A percentile compares a stretch with the other conserved stretches of the same genome.
Evolutionary conservation across 805 yeast species (phyloP).

Genomic region (Wickerhamomyces bovis): DNA sequence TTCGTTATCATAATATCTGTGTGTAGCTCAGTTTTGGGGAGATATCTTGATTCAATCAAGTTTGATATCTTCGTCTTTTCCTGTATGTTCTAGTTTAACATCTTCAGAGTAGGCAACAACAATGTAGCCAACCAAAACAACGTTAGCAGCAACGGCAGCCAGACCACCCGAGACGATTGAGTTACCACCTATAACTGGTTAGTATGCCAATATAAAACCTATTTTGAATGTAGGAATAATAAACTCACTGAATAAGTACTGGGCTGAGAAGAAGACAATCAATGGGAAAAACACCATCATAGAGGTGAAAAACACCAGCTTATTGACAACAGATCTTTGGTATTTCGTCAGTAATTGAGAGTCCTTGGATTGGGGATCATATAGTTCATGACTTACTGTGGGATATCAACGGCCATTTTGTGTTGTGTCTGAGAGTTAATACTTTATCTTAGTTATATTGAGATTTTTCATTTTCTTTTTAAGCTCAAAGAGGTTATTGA

Average conservation of each 20-base stretch:
- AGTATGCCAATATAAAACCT: conserved; percentile 4
- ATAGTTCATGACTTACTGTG: conserved; percentile 22
- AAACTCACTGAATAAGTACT: conserved; percentile 28
- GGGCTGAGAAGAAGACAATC: conserved; percentile 51
- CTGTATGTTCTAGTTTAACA: conserved; percentile 25
- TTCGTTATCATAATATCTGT: background rate
- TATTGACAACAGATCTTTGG: conserved; percentile 56
- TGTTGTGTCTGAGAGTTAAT: background rate
- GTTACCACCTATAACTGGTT: conserved; percentile 26
- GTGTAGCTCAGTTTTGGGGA: background rate
- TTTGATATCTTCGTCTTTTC: conserved; percentile 33
- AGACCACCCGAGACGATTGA: conserved; percentile 70
- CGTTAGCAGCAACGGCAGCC: conserved; percentile 73
- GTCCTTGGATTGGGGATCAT: too few relatives aligned
- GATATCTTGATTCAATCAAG: conserved; percentile 13
- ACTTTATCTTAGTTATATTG: background rate
- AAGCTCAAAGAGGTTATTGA: too few relatives aligned
- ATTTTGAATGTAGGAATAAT: conserved; percentile 5
- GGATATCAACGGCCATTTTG: conserved; percentile 23
- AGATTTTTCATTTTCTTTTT: background rate
- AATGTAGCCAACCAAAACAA: conserved; percentile 67
- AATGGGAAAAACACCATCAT: conserved; percentile 72
- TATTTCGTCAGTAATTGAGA: background rate
- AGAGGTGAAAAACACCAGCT: conserved; percentile 67
- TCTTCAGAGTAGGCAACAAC: conserved; percentile 72